Conservation (phyloP, 371 early-diverging fungal genomes). For the Actinomortierella ambigua region DNA sequence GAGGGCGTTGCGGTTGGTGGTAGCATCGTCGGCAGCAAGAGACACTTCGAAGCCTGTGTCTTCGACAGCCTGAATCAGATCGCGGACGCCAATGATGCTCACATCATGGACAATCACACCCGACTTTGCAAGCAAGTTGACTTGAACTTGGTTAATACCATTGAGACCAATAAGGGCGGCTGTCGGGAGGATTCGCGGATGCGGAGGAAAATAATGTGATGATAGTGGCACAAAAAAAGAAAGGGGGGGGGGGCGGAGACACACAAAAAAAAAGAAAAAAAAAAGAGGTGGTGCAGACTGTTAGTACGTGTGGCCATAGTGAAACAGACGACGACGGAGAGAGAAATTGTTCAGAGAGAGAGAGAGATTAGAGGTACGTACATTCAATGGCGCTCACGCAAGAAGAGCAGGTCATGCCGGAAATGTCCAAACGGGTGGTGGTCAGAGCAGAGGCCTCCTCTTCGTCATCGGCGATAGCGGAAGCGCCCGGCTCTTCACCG, state of each 20-base stretch:
- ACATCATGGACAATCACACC: constrained; percentile 67
- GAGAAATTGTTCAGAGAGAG: constrained; percentile 42
- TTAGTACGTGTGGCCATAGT: constrained; percentile 72
- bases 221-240: neutral
- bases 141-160: constrained; percentile 66
- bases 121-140: constrained; percentile 69
- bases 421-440: constrained; percentile 56
- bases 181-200: constrained; percentile 3
- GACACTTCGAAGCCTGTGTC: constrained; percentile 67
- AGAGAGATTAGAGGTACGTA: constrained; percentile 12
- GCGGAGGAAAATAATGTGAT: neutral
- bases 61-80: constrained; percentile 59
- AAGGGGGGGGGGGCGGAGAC: neutral
- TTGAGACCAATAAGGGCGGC: constrained; percentile 49
- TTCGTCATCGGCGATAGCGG: constrained; percentile 12
- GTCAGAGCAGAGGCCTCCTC: constrained; percentile 17
- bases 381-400: constrained; percentile 79
- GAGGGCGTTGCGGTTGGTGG: constrained; percentile 49
- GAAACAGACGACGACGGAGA: constrained; percentile 66
- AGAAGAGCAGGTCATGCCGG: constrained; percentile 87
- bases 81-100: constrained; percentile 51
- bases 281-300: constrained; percentile 50
- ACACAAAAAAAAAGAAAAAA: neutral
- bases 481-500: constrained; percentile 12
- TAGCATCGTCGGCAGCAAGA: constrained; percentile 45